Percentiles rank a stretch among this genome's conserved stretches.
These are phyloP conservation scores for Apiotrichum domesticum DNA, from an alignment of 1,284 basidiomycete species.

Conservation along the genomic window DNA sequence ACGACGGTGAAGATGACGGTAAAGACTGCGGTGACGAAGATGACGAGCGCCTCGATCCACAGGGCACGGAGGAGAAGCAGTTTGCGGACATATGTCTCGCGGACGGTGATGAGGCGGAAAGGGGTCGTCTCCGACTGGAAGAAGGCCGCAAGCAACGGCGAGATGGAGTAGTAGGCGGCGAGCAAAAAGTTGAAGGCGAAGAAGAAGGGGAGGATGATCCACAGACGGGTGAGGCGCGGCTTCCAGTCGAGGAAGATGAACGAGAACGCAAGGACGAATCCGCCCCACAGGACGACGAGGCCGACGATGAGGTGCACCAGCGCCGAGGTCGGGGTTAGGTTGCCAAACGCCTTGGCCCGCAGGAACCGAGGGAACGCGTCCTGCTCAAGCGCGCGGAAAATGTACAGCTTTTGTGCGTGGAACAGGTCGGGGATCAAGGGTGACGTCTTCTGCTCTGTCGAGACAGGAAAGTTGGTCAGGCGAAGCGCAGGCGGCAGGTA, in stretches of 20 bases:
- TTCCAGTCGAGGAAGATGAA: constrained; percentile 88
- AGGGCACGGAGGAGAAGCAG: constrained; percentile 77
- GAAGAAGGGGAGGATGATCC: constrained; percentile 94
- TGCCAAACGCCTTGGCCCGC: constrained; percentile 92
- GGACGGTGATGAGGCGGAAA: constrained; percentile 80
- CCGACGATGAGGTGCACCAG: constrained; percentile 78
- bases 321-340: constrained; percentile 83
- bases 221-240: constrained; percentile 82
- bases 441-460: constrained; percentile 67
- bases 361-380: constrained; percentile 96
- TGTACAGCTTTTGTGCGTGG: constrained; percentile 94
- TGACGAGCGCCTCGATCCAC: constrained; percentile 56
- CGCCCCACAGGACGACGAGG: constrained; percentile 84
- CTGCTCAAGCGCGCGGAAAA: constrained; percentile 93
- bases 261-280: constrained; percentile 79
- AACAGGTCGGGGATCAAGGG: constrained; percentile 93
- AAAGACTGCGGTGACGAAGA: constrained; percentile 37
- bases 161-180: constrained; percentile 92
- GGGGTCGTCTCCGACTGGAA: constrained; percentile 56
- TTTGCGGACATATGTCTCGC: constrained; percentile 87
- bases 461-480: constrained; percentile 49
- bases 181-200: constrained; percentile 82
- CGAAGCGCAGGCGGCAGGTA: constrained; percentile 66
- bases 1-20: constrained; percentile 41
- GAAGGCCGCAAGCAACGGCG: constrained; percentile 61